Evolutionary conservation across 192 early-diverging fungal species (phyloP).

Genomic region (Funneliformis geosporum): DNA sequence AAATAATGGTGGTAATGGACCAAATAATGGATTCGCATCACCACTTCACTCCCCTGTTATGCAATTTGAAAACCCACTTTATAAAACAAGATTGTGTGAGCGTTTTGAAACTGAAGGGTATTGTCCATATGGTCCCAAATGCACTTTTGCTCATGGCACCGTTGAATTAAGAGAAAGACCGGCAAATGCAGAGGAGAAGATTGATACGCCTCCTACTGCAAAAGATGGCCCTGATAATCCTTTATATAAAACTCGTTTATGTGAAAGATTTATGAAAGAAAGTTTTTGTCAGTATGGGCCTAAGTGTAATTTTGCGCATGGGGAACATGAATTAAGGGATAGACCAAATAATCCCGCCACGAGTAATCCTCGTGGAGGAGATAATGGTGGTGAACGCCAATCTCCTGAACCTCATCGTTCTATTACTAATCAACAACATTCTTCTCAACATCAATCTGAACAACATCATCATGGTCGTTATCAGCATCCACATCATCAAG

Average conservation of each 20-base stretch:
- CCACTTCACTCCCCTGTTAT: slow-evolving; percentile 41
- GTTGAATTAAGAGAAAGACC: slow-evolving; percentile 64
- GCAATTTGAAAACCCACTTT: slow-evolving; percentile 71
- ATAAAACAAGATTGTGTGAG: slow-evolving; percentile 87
- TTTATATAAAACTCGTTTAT: slow-evolving; percentile 81
- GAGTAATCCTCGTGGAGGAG: too few relatives aligned
- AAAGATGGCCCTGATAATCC: slow-evolving; percentile 58
- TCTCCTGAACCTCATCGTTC: slow-evolving; percentile 8
- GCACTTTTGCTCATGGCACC: slow-evolving; percentile 78
- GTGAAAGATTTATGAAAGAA: slow-evolving; percentile 79
- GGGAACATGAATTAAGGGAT: slow-evolving; percentile 44
- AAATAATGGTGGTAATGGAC: slow-evolving; percentile 34
- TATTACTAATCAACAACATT: background rate
- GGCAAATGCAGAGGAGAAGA: slow-evolving; percentile 26
- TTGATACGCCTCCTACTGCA: background rate
- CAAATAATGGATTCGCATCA: slow-evolving; percentile 28
- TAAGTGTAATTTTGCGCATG: slow-evolving; percentile 80
- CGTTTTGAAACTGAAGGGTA: slow-evolving; percentile 74
- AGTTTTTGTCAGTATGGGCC: slow-evolving; percentile 80
- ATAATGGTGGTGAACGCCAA: background rate
- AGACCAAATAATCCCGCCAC: slow-evolving; percentile 32
- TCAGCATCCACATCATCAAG: slow-evolving; percentile 13
- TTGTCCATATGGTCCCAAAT: slow-evolving; percentile 71
- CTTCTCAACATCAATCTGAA: slow-evolving; percentile 4
- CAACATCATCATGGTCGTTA: background rate